Base-by-base conservation (phyloP, 192 early-diverging fungal genomes). In the Rhizophagus sp. region DNA sequence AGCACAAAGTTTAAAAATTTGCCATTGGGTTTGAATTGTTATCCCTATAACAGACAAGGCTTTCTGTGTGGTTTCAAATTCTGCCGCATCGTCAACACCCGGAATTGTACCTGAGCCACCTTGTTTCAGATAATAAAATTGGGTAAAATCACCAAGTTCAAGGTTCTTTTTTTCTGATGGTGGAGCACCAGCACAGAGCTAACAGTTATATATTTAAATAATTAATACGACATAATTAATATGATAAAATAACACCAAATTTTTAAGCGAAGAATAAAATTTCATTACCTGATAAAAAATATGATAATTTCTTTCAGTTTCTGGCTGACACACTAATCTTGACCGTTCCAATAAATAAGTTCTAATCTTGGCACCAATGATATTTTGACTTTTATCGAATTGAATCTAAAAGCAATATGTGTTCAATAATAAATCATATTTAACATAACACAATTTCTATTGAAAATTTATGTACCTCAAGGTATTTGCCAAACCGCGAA, bases 401-500 rank as follows among this genome's bases (percentile, higher is more conserved):
- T 96, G 87, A 81, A 99, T 97, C 85, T 90, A 85, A 17, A 81
- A 44, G n/a, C 75, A 15, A 52, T 8, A 61, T 78, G 67, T 10
- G 25, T 4, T 33, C 24, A 13, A 44, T 57, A 11, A 25, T 44
- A 36, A 24, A 62, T 49, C 62, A 34, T 36, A 36, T 39, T 15
- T 17, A 2, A 22, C 19, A 63, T 24, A 13, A 39, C 65, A 39
- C 10, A 52, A 17, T 12, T 73, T 17, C 13, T 27, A 15, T 39
- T 27, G 39, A 63, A 82, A 69, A 74, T 71, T 34, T n/a, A 76
- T 36, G 19, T 76, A 87, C 86, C 81, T 98, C 96, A 79, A 97
- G 94, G 86, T 98, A 99, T 89, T 99, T 99, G 76, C 98, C 98
- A 83, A 99, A 99, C 27, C 98, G 93, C 66, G 97, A 98, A 76